Evolutionary conservation across 495 filamentous ascomycete genomes (phyloP), one percentile per base, ranked within the genome.

Genomic region (Penicillium argentinense): DNA sequence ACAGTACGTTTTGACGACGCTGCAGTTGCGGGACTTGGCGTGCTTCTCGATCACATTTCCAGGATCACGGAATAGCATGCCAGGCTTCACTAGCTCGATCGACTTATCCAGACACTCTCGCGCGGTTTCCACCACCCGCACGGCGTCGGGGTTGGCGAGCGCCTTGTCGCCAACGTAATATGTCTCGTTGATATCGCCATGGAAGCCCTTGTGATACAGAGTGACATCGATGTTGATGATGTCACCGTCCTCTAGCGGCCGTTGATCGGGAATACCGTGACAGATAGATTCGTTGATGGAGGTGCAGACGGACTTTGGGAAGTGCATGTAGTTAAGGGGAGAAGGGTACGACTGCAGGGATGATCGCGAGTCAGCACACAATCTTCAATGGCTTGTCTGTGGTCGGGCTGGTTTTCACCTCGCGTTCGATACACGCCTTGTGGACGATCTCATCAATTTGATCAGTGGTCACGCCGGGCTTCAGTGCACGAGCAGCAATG

Each of bases 221-320:
- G 88, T 88, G 4, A 95, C 87, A 55, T 95, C 89, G 40, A 95
- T 85, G 67, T 95, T 95, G 64, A 95, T 62, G 37, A 95, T 95
- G 51, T 95, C 89, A 38, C 89, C 89, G 49, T 95, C 88, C 37
- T 87, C 67, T 6, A 95, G 72, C 7, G 85, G 75, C 17, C 89
- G 78, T 53, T 88, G 78, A 48, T 95, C 89, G 13, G 89, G 89
- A 44, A 95, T 95, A 42, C 89, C 89, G 74, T 95, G 89, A 69
- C 89, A 95, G 60, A 99, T 97, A 45, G 95, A 85, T 69, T 99
- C 93, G 73, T 99, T 99, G 48, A 87, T 62, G 2, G 91, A 96
- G 1, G 91, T 97, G 68, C 93, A 99, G 34, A 97, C 84, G 1
- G 93, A 99, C 75, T 99, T 99, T 45, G 93, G 93, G 74, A 97